Base-by-base conservation (phyloP, 2,329 filamentous ascomycete species). In the Reticulascus tulasneorum region DNA sequence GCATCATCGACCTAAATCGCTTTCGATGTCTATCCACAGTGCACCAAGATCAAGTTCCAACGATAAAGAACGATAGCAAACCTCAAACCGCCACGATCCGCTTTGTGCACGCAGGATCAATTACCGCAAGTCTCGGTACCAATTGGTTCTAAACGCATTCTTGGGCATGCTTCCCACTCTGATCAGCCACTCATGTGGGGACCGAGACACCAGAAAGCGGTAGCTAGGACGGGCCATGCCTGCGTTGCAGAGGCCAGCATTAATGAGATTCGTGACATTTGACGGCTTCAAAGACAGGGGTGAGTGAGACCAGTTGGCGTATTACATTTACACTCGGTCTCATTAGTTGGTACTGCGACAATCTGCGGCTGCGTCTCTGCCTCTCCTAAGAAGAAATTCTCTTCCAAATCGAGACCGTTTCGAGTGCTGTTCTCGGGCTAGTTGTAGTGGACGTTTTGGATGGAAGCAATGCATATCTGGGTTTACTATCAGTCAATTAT, bases 211-310 rank as follows among this genome's bases (percentile, higher is more conserved):
- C 7, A 55, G 35, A 5, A 46, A 55, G 7, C 56, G 48, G 27
- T 49, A 23, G 7, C n/a, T 12, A 11, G 25, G 8, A 12, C 36
- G 23, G 13, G 24, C 24, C 3, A 55, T 50, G 2, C 41, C 46
- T 1, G 51, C 51, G 25, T 47, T 51, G 45, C 52, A 54, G 4
- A 61, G 35, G 1, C 59, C 59, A 0, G 59, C 58, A 33, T 49
- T 51, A n/a, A 58, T 21, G 1, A 49, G 13, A 38, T 61, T 63
- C 17, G 60, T 27, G 23, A 60, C 41, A 15, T 61, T 53, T 1
- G 53, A n/a, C 53, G 1, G 50, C 51, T 7, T 44, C 39, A 0
- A 49, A 47, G 2, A 47, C 39, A 4, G 57, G 55, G 7, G 45
- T 9, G 2, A 53, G 39, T 0, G 35, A 29, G 12, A 52, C 51